Conservation (phyloP, 192 early-diverging fungal species). For the Coemansia erecta region DNA sequence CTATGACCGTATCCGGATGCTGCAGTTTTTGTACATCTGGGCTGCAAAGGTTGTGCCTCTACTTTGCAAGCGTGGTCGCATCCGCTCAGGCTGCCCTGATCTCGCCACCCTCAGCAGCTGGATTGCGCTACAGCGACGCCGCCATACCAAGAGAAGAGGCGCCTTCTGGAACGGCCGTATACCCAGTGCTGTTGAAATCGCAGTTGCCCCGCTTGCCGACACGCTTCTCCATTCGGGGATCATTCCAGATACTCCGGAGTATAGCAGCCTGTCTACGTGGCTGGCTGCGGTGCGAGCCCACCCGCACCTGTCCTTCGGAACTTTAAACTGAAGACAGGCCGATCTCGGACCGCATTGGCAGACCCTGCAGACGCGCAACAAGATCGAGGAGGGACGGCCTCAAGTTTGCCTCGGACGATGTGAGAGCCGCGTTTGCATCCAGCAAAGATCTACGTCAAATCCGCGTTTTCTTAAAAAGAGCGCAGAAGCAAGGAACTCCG, state of each 20-base stretch:
- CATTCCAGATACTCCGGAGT: constrained; percentile 15
- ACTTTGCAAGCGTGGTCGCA: background rate
- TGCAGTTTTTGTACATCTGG: constrained; percentile 22
- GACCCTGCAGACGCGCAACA: background rate
- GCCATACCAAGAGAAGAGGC: constrained; percentile 11
- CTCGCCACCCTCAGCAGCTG: constrained; percentile 22
- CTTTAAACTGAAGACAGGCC: background rate
- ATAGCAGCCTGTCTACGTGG: constrained; percentile 16
- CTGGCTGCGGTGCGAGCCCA: constrained; percentile 19
- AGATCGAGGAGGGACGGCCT: background rate
- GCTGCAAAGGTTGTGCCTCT: constrained; percentile 9
- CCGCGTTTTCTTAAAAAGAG: background rate
- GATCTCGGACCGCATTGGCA: background rate
- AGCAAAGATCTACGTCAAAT: constrained; percentile 2
- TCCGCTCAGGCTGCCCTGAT: background rate
- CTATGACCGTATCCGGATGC: constrained; percentile 10
- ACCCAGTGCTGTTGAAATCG: constrained; percentile 14
- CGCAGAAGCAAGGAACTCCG: background rate
- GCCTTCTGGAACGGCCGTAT: constrained; percentile 27
- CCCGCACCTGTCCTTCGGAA: background rate
- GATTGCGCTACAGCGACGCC: constrained; percentile 9
- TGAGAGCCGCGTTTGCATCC: too few relatives aligned
- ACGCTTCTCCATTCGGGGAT: constrained; percentile 11
- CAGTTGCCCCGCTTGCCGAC: constrained; percentile 26
- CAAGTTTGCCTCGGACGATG: background rate